Conservation (phyloP, 768 basidiomycete genomes). For the Leccinum sublutescens region DNA sequence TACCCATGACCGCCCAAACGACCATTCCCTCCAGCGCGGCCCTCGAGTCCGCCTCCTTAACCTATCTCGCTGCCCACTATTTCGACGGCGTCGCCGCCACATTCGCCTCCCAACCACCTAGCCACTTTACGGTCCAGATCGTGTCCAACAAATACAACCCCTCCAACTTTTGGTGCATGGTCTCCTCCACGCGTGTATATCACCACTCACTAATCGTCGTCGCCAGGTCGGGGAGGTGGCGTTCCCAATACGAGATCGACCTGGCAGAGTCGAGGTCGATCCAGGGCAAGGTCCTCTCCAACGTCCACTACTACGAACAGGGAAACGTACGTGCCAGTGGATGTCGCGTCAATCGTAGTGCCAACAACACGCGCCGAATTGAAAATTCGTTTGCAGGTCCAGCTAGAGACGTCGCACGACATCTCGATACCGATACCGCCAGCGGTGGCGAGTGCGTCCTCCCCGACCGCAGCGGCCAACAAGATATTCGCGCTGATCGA, state of each 20-base stretch:
- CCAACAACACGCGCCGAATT: not conserved
- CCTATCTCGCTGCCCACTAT: constrained; percentile 82
- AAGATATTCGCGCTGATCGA: constrained; percentile 81
- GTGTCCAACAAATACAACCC: constrained; percentile 92
- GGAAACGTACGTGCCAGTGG: constrained; percentile 64
- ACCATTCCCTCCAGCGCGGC: constrained; percentile 48
- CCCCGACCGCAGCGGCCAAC: constrained; percentile 52
- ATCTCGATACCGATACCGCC: constrained; percentile 63
- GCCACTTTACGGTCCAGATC: constrained; percentile 65
- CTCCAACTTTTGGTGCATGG: constrained; percentile 80
- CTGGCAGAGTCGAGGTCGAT: constrained; percentile 54
- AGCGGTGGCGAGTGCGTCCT: constrained; percentile 50
- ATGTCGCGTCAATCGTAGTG: constrained; percentile 17
- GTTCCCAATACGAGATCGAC: constrained; percentile 81
- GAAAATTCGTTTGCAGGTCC: constrained; percentile 56
- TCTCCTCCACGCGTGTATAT: not conserved
- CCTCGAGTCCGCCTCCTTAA: constrained; percentile 62
- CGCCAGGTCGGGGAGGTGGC: constrained; percentile 90
- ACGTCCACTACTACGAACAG: constrained; percentile 97
- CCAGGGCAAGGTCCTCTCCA: constrained; percentile 71
- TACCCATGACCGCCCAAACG: not conserved
- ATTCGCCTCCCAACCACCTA: constrained; percentile 47
- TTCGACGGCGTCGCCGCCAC: constrained; percentile 74
- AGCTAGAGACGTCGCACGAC: constrained; percentile 76
- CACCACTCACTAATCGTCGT: not conserved